Evolutionary conservation across 2,329 filamentous ascomycete species (phyloP).

Genomic region (Teratosphaeria nubilosa): DNA sequence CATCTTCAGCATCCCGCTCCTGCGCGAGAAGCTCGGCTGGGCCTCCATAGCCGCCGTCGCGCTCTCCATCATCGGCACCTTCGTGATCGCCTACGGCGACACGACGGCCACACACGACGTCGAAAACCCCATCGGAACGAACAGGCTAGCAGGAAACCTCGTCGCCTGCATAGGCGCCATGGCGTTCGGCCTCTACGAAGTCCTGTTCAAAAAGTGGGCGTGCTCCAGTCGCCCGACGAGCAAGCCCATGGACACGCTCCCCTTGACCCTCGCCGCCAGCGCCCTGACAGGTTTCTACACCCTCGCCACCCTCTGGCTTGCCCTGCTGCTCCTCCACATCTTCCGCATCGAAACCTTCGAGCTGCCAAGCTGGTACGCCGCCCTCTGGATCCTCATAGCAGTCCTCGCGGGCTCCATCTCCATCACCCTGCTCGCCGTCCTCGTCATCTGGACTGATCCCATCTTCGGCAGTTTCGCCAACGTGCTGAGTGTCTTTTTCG

Average conservation of each 20-base stretch:
- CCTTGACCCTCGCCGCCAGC: conserved; percentile 21
- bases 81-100: conserved; percentile 26
- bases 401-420: conserved; percentile 20
- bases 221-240: conserved; percentile 18
- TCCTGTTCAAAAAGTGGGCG: conserved; percentile 27
- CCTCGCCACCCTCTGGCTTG: conserved; percentile 19
- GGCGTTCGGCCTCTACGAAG: conserved; percentile 26
- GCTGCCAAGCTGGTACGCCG: conserved; percentile 15
- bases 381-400: conserved; percentile 20
- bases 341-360: conserved; percentile 21
- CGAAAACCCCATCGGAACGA: conserved; percentile 15
- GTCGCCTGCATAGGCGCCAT: conserved; percentile 22
- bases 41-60: conserved; percentile 19
- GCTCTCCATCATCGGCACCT: conserved; percentile 23
- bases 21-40: conserved; percentile 20
- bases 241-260: conserved; percentile 13
- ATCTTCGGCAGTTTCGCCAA: conserved; percentile 26
- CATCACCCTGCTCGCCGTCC: conserved; percentile 21
- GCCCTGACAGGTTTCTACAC: conserved; percentile 25
- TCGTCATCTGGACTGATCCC: conserved; percentile 26
- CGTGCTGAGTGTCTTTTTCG: conserved; percentile 24
- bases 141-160: conserved; percentile 21
- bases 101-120: conserved; percentile 16
- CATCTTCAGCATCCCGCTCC: conserved; percentile 21
- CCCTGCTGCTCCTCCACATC: conserved; percentile 20